phyloP scores from a whole-genome alignment of 1,139 yeast genomes.

The Saccharomycopsis phalli region DNA sequence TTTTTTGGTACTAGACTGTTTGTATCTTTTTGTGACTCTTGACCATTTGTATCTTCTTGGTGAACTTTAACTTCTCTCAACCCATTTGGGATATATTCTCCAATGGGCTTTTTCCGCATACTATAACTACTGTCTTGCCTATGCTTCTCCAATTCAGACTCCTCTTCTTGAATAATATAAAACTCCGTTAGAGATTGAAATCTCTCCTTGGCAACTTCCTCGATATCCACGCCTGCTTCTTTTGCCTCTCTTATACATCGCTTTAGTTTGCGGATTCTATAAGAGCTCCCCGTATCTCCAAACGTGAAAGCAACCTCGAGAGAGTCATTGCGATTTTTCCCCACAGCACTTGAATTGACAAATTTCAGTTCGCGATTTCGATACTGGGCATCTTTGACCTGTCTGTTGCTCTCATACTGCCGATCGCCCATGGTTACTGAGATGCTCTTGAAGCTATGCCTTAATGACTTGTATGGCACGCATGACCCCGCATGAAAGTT shows the following conservation, averaged over 20 bases:
- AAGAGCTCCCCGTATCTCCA: slow-evolving; percentile 12
- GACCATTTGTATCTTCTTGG: too few relatives aligned
- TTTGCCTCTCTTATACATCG: slow-evolving; percentile 8
- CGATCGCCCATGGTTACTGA: neutral
- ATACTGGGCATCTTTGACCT: neutral
- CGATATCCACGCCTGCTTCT: slow-evolving; percentile 1
- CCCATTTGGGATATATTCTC: slow-evolving; percentile 18
- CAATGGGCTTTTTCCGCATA: slow-evolving; percentile 12
- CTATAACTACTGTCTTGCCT: slow-evolving; percentile 17
- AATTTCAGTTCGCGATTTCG: slow-evolving; percentile 1
- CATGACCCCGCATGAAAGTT: neutral
- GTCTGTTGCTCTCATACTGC: neutral
- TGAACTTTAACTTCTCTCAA: slow-evolving; percentile 30
- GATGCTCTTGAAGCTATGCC: neutral
- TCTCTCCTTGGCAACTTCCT: slow-evolving; percentile 2
- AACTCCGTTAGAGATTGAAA: slow-evolving; percentile 8
- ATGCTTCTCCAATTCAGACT: slow-evolving; percentile 8
- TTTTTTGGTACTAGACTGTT: too few relatives aligned
- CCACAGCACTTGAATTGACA: neutral
- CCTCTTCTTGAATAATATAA: slow-evolving; percentile 11
- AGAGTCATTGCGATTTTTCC: neutral
- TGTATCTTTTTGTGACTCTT: too few relatives aligned
- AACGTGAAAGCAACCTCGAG: slow-evolving; percentile 20
- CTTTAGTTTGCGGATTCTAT: slow-evolving; percentile 10
- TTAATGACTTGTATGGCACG: neutral